These are phyloP conservation scores for Saturnispora gosingensis DNA, from an alignment of 805 yeast species.

Conservation along the genomic window DNA sequence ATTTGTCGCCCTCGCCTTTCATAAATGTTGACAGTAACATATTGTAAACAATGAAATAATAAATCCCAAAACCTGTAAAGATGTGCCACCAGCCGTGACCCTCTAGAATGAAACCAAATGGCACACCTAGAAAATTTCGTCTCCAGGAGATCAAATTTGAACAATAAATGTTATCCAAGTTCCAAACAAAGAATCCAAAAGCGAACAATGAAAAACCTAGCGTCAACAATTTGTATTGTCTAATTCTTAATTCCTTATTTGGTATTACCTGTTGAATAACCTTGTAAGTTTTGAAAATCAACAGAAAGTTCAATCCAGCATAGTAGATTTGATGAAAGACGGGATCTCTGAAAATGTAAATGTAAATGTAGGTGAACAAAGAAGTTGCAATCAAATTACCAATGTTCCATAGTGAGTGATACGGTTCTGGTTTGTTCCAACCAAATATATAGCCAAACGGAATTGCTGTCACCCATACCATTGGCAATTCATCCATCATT, in stretches of 20 bases:
- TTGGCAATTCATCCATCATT: conserved; percentile 89
- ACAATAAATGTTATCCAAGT: conserved; percentile 78
- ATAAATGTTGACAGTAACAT: conserved; percentile 67
- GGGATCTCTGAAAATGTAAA: conserved; percentile 65
- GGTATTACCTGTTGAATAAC: conserved; percentile 20
- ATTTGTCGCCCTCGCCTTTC: conserved; percentile 45
- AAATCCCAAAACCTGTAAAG: conserved; percentile 79
- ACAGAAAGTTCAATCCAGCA: conserved; percentile 65
- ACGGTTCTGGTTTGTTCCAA: conserved; percentile 20
- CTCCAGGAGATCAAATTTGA: conserved; percentile 45
- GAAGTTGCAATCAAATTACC: conserved; percentile 28
- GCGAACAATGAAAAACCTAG: conserved; percentile 38
- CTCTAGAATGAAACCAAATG: conserved; percentile 78
- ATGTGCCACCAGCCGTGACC: conserved; percentile 99
- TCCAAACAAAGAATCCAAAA: conserved; percentile 80
- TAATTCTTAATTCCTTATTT: conserved; percentile 14
- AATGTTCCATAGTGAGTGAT: conserved; percentile 16
- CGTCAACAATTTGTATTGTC: conserved; percentile 21
- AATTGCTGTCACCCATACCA: conserved; percentile 95
- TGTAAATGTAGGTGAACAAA: conserved; percentile 56
- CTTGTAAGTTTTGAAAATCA: conserved; percentile 47
- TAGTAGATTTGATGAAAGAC: conserved; percentile 83
- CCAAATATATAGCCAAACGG: conserved; percentile 48
- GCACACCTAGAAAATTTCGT: conserved; percentile 58
- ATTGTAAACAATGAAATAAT: conserved; percentile 70